A percentile compares a stretch with the other conserved stretches of the same genome.
phyloP scores from a whole-genome alignment of 768 basidiomycete species.

The Termitomyces sp. region DNA sequence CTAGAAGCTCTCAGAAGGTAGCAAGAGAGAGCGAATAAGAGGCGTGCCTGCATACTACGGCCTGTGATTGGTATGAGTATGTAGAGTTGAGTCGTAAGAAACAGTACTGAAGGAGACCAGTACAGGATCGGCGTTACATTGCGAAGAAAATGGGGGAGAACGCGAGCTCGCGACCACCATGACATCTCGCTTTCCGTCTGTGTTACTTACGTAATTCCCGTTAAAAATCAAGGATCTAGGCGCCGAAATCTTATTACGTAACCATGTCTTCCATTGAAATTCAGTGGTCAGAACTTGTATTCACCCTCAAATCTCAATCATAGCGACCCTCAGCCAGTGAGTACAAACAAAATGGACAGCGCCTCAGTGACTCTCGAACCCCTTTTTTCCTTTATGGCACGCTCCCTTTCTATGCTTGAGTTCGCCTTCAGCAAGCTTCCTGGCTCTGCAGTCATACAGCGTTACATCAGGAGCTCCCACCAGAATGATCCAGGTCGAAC shows the following conservation, averaged over 20 bases:
- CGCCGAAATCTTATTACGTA: background rate
- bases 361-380: slow-evolving; percentile 40
- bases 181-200: background rate
- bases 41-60: slow-evolving; percentile 71
- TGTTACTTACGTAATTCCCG: background rate
- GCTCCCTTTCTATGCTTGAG: slow-evolving; percentile 58
- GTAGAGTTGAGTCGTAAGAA: slow-evolving; percentile 49
- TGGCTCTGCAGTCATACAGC: slow-evolving; percentile 79
- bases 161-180: slow-evolving; percentile 11
- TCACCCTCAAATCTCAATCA: background rate
- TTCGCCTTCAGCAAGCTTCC: slow-evolving; percentile 72
- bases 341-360: slow-evolving; percentile 26
- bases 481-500: slow-evolving; percentile 95
- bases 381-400: slow-evolving; percentile 65
- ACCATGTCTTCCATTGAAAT: background rate
- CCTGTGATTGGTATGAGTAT: slow-evolving; percentile 56
- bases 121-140: slow-evolving; percentile 36
- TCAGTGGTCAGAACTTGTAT: background rate
- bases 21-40: background rate
- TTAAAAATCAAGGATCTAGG: background rate
- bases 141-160: background rate
- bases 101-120: slow-evolving; percentile 57
- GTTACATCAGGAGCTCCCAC: slow-evolving; percentile 93
- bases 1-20: slow-evolving; percentile 15
- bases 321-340: background rate